phyloP scores from a whole-genome alignment of 2,329 filamentous ascomycete species.

The Nigrograna mackinnonii region DNA sequence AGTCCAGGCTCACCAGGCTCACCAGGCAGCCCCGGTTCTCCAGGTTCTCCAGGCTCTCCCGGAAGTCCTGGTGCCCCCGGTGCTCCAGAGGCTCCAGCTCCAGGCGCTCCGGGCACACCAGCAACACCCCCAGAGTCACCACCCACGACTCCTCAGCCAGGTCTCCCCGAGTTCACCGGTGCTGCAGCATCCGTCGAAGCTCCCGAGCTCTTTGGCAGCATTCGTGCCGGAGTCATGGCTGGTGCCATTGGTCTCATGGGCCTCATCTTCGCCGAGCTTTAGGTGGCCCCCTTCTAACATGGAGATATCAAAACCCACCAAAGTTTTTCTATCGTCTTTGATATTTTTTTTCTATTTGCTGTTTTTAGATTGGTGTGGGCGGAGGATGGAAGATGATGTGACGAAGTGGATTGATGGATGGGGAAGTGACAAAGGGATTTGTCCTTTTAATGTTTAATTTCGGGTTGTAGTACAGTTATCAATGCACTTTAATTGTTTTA shows the following conservation, averaged over 20 bases:
- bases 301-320: no score
- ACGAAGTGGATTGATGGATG: no score
- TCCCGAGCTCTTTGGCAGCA: constrained; percentile 8
- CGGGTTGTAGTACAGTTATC: no score
- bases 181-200: constrained; percentile 12
- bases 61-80: constrained; percentile 6
- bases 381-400: no score
- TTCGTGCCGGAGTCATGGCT: constrained; percentile 8
- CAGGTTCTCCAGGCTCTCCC: constrained; percentile 5
- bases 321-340: no score
- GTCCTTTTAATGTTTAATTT: no score
- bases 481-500: no score
- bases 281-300: no score
- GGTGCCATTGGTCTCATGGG: constrained; percentile 23
- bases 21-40: constrained; percentile 6
- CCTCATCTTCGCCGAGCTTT: constrained; percentile 24
- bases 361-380: no score
- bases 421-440: no score
- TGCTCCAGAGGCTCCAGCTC: neutral
- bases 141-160: neutral
- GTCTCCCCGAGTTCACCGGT: constrained; percentile 12
- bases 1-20: constrained; percentile 7
- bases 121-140: neutral
- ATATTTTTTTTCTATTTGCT: no score
- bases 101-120: neutral